A percentile compares a stretch with the other conserved stretches of the same genome.
Evolutionary conservation across 139 green algal genomes (phyloP).

Genomic region (Dunaliella primolecta): DNA sequence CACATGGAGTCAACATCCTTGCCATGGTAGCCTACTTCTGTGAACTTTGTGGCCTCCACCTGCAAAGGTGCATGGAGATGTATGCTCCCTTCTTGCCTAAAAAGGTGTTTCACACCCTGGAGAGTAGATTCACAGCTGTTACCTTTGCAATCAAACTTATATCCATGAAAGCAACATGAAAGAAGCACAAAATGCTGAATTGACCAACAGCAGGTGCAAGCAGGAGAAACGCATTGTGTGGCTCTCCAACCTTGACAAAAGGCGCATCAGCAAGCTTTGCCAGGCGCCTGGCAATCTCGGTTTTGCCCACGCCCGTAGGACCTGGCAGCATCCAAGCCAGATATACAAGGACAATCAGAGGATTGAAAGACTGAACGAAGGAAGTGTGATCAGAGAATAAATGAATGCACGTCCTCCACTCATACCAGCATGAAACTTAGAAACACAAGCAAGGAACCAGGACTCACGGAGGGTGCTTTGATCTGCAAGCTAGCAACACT

Average conservation of each 20-base stretch:
- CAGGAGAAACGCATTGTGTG: too few species aligned
- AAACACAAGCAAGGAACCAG: slow-evolving; percentile 1
- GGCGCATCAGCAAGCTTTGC: slow-evolving; percentile 91
- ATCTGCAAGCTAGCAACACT: too few species aligned
- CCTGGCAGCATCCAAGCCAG: slow-evolving; percentile 49
- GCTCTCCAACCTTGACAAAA: slow-evolving; percentile 97
- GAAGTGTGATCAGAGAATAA: slow-evolving; percentile 16
- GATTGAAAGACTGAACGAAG: neutral
- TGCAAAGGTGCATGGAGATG: too few species aligned
- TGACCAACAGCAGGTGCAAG: too few species aligned
- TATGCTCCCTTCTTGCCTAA: neutral
- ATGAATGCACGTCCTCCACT: neutral
- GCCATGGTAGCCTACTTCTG: slow-evolving; percentile 96
- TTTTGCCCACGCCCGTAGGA: slow-evolving; percentile 93
- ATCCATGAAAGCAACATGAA: too few species aligned
- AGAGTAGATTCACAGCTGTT: neutral
- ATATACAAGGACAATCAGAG: neutral
- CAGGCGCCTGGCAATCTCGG: slow-evolving; percentile 90
- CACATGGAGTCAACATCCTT: slow-evolving; percentile 92
- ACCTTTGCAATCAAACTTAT: too few species aligned
- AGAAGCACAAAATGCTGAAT: too few species aligned
- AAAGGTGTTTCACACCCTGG: neutral
- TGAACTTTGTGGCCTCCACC: slow-evolving; percentile 98
- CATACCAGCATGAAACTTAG: neutral
- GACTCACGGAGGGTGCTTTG: neutral